phyloP scores from a whole-genome alignment of 176 grass and related monocot species.

The Raddia distichophylla region DNA sequence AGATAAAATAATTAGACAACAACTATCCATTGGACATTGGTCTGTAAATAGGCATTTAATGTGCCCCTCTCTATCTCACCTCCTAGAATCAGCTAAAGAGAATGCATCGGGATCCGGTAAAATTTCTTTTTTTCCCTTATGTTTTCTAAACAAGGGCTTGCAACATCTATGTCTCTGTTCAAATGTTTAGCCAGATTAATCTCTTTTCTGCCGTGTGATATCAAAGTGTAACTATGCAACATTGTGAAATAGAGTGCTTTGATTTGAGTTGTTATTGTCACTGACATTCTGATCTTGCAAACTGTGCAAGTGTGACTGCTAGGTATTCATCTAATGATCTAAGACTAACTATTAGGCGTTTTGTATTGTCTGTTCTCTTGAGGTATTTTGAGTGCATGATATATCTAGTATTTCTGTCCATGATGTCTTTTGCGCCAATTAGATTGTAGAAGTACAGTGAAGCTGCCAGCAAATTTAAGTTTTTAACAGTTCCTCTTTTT shows the following conservation, averaged over 20 bases:
- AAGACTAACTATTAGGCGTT: too few relatives aligned
- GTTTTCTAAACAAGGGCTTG: not conserved
- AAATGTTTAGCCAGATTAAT: not conserved
- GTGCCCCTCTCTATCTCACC: too few relatives aligned
- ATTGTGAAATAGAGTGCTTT: not conserved
- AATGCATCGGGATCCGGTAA: too few relatives aligned
- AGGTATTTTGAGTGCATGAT: not conserved
- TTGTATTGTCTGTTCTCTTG: not conserved
- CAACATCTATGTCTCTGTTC: not conserved
- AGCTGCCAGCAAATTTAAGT: not conserved
- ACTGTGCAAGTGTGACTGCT: not conserved
- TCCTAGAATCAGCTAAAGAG: too few relatives aligned
- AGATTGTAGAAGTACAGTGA: constrained; percentile 1
- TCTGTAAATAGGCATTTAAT: too few relatives aligned
- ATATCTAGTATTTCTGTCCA: too few relatives aligned
- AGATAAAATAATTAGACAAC: too few relatives aligned
- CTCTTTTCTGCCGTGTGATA: not conserved
- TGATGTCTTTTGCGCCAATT: not conserved
- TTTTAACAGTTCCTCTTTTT: not conserved
- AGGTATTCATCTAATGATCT: not conserved
- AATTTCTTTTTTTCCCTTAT: not conserved
- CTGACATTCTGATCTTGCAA: not conserved
- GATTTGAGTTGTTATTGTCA: not conserved
- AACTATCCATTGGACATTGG: too few relatives aligned
- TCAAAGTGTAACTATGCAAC: not conserved